Percentiles rank a stretch among this genome's conserved stretches.
phyloP scores from a whole-genome alignment of 139 green algal genomes.

The Dunaliella primolecta region DNA sequence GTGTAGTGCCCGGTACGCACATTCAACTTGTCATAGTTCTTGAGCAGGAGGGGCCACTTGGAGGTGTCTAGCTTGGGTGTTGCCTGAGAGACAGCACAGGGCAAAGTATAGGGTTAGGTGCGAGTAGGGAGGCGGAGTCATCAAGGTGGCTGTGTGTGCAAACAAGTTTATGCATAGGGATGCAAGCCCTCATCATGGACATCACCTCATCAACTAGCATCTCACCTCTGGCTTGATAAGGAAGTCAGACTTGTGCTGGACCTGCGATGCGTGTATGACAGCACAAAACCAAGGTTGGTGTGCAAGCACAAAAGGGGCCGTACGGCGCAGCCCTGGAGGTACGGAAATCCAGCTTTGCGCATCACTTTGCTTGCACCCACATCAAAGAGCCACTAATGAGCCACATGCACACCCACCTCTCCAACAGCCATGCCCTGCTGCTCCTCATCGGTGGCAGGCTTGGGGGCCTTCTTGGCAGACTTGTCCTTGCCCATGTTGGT shows the following conservation, averaged over 20 bases:
- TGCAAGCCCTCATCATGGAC: no score
- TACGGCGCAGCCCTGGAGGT: no score
- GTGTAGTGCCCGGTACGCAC: conserved; percentile 98
- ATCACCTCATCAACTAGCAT: no score
- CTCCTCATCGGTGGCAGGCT: neutral
- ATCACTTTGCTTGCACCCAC: no score
- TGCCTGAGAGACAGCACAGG: neutral
- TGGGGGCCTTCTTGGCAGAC: neutral
- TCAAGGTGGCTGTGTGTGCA: neutral
- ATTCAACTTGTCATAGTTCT: conserved; percentile 94
- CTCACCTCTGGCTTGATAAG: conserved; percentile 49
- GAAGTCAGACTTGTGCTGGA: conserved; percentile 41
- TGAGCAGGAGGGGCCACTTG: conserved; percentile 95
- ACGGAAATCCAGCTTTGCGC: no score
- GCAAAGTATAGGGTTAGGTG: neutral
- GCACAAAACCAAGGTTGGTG: no score
- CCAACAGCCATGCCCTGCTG: neutral
- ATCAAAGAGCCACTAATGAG: neutral
- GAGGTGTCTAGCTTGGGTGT: conserved; percentile 85
- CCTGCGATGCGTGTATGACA: no score
- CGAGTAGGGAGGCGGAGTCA: neutral
- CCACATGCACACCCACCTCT: neutral
- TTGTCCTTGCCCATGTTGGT: conserved; percentile 6
- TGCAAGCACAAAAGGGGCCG: no score
- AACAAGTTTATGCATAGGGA: no score